A percentile compares a stretch with the other conserved stretches of the same genome.
These are phyloP conservation scores for Hyphodiscus sp. DNA, from an alignment of 2,329 filamentous ascomycete genomes.

Conservation along the genomic window DNA sequence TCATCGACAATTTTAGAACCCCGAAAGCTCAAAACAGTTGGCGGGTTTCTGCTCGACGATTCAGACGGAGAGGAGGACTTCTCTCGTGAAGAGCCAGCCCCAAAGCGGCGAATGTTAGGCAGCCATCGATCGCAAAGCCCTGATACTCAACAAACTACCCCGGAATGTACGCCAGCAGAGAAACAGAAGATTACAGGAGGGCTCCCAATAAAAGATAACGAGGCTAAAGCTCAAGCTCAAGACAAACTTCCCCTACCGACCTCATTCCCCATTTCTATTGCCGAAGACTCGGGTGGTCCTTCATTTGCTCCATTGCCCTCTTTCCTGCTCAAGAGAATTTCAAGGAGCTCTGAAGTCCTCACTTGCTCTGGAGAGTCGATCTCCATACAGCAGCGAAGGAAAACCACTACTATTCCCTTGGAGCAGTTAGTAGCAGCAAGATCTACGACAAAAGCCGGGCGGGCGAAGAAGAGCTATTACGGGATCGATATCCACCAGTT, in stretches of 20 bases:
- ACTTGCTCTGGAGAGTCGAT: slow-evolving; percentile 44
- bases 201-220: slow-evolving; percentile 10
- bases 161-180: neutral
- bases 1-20: slow-evolving; percentile 28
- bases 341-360: slow-evolving; percentile 18
- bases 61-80: slow-evolving; percentile 33
- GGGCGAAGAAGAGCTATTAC: slow-evolving; percentile 74
- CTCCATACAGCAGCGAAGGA: slow-evolving; percentile 48
- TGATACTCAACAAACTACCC: neutral
- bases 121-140: slow-evolving; percentile 18
- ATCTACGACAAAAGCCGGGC: slow-evolving; percentile 59
- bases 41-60: slow-evolving; percentile 40
- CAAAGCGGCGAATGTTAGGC: slow-evolving; percentile 40
- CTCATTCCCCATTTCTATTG: neutral
- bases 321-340: slow-evolving; percentile 14
- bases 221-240: slow-evolving; percentile 5
- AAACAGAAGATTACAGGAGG: slow-evolving; percentile 8
- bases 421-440: slow-evolving; percentile 62
- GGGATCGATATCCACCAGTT: slow-evolving; percentile 86
- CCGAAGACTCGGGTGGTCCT: neutral
- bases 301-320: slow-evolving; percentile 14
- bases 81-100: slow-evolving; percentile 29
- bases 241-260: slow-evolving; percentile 3
- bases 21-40: slow-evolving; percentile 32
- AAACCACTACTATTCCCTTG: slow-evolving; percentile 45